Base-by-base conservation (phyloP, 1,284 basidiomycete species). In the Cystobasidium slooffiae region DNA sequence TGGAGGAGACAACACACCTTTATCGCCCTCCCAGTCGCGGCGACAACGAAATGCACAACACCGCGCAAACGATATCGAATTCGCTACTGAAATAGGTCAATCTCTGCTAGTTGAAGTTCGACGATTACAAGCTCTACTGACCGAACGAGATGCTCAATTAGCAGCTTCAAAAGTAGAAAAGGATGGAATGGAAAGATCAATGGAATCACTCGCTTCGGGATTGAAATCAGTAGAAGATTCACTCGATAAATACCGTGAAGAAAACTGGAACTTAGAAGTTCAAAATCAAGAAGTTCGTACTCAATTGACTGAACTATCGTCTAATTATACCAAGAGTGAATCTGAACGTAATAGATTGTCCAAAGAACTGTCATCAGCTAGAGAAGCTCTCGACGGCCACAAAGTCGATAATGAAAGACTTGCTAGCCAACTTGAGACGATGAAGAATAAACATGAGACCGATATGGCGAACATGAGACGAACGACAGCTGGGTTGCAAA, bases 201-300 rank as follows among this genome's bases (percentile, higher is more conserved):
- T 77, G 14, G 91, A 94, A 78, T 86, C 85, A 67, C 85, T 94
- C 55, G 85, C 88, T 52, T 86, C 86, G 22, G 88, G 90, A 20
- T 86, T 94, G 7, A 86, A 88, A 74, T 85, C 89, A 53, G 90
- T 93, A 78, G 92, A 95, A 83, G 87, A 89, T 81, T 90, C 85
- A 76, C 86, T 90, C 69, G 92, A 76, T 37, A 75, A 74, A 52
- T 95, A 90, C 88, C 95, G 94, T 84, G 94, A 97, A 83, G 94
- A 96, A 84, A 97, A 97, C 82, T 98, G 96, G 96, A 95, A 97
- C 81, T 89, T 98, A 77, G 94, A 98, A 84, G 92, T 97, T 61
- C 88, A 88, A 24, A 86, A 94, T 41, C 95, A 99, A 82, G 94
- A 97, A 77, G 86, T 96, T 31, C 89, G 90, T 52, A 84, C 88